Base-by-base conservation (phyloP, 2,329 filamentous ascomycete species). In the Microdochium paspali region DNA sequence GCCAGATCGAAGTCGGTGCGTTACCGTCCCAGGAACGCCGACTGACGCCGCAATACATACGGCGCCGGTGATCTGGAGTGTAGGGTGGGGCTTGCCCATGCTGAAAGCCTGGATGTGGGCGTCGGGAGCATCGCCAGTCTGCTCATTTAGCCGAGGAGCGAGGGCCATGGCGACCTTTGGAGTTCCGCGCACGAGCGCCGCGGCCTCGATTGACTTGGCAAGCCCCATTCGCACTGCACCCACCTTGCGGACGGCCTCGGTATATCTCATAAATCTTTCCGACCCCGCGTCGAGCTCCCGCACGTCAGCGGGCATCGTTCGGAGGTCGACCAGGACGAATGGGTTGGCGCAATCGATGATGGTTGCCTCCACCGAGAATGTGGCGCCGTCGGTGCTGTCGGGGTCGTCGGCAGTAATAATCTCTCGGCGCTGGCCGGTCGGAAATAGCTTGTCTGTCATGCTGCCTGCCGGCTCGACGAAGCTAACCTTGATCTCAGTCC, bases 381-480 rank as follows among this genome's bases (percentile, higher is more conserved):
- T 40, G 2, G 66, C 66, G 12, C 65, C 62, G 0, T 54, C 42
- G 0, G 46, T 45, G 4, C 44, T 32, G 2, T 30, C 28, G 15
- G 26, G 42, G 10, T 54, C 46, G 0, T 72, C 61, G 2, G 68
- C 66, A 4, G 66, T 62, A 7, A 82, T 62, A 0, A 43, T 57
- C 54, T 80, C 70, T 2, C 69, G 55, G 0, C 61, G 59, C n/a
- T 67, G 67, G 0, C 78, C 77, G 0, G 79, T 82, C 0, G 81
- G 81, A 9, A 84, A 66, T 1, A 79, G 56, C 50, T 69, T 72
- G 3, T 74, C 75, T 0, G 80, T 84, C 62, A 79, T 79, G 44
- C 77, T 78, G 0, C 80, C 80, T 2, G 70, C 76, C 0, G 80
- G 81, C 24, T 77, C 62, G 15, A 79, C 60, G 50, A 84, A 85